A percentile compares a stretch with the other conserved stretches of the same genome.
These are phyloP conservation scores for Candida arabinofermentans DNA, from an alignment of 805 yeast genomes.

Conservation along the genomic window DNA sequence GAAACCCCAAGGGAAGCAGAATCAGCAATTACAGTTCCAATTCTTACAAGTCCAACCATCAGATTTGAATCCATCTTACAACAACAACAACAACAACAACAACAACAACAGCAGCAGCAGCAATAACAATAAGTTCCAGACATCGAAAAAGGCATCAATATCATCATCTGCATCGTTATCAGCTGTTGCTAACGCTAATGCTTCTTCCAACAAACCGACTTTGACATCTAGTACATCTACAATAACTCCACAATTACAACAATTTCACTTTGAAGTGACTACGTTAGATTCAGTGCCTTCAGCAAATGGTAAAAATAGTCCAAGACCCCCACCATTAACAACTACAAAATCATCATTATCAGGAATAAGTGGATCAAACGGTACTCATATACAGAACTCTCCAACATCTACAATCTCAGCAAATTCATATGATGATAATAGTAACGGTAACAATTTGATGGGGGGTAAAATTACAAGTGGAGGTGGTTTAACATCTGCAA, in stretches of 20 bases:
- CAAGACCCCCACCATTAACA: too few relatives aligned
- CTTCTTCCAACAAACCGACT: neutral
- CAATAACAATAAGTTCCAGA: neutral
- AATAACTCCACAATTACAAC: constrained; percentile 16
- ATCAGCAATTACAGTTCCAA: constrained; percentile 1
- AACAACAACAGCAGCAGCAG: neutral
- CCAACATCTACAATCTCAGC: constrained; percentile 19
- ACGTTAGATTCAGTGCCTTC: constrained; percentile 11
- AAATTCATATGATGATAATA: constrained; percentile 9
- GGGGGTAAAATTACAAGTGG: neutral
- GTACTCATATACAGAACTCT: neutral
- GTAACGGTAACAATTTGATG: neutral
- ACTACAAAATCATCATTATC: neutral
- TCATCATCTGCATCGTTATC: too few relatives aligned
- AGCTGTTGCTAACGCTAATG: neutral
- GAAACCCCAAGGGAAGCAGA: constrained; percentile 1
- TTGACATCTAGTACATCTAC: constrained; percentile 4
- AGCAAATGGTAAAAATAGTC: too few relatives aligned
- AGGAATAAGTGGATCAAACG: neutral
- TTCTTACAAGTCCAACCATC: constrained; percentile 1
- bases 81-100: neutral
- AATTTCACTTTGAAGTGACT: constrained; percentile 17
- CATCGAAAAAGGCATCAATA: neutral
- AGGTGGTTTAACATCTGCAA: too few relatives aligned
- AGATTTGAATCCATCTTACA: neutral